Conservation (phyloP, 2,329 filamentous ascomycete genomes). For the Sclerotinia nivalis region DNA sequence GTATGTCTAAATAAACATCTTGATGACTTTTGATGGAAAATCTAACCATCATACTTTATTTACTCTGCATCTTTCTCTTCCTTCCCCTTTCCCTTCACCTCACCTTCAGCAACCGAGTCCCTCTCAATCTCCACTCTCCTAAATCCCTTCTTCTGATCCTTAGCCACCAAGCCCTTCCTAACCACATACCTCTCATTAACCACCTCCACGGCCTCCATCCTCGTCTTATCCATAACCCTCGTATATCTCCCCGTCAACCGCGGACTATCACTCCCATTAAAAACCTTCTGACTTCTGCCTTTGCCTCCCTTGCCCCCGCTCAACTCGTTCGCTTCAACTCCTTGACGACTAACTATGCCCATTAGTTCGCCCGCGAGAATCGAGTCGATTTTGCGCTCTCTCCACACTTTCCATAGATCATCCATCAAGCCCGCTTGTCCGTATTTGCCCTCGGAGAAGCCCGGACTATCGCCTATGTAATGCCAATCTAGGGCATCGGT, state of each 20-base stretch:
- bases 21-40: too few species aligned
- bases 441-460: constrained; percentile 59
- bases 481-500: constrained; percentile 74
- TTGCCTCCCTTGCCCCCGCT: constrained; percentile 42
- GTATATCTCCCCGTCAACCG: constrained; percentile 55
- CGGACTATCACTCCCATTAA: constrained; percentile 57
- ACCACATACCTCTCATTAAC: constrained; percentile 63
- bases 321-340: constrained; percentile 32
- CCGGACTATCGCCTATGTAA: constrained; percentile 68
- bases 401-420: constrained; percentile 80
- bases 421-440: constrained; percentile 68
- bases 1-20: not conserved
- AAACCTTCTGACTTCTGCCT: constrained; percentile 45
- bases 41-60: not conserved
- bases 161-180: constrained; percentile 53
- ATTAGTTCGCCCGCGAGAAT: constrained; percentile 75
- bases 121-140: constrained; percentile 4
- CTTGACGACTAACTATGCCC: constrained; percentile 55
- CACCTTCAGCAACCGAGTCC: not conserved
- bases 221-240: constrained; percentile 53
- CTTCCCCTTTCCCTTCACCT: not conserved
- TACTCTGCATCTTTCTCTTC: not conserved
- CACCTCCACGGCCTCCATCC: constrained; percentile 53
- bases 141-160: constrained; percentile 22
- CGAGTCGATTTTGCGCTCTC: constrained; percentile 85